Percentiles rank a stretch among this genome's conserved stretches.
These are phyloP conservation scores for cucumber (Cucumis sativus) DNA, from an alignment of 306 rosid species.

Conservation along the genomic window Cucumber_9930_V3 NC_026658.2:16497001-16497500, in stretches of 20 bases:
- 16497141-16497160: constrained; percentile 19
- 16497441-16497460: background rate
- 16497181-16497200: background rate
- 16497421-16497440: background rate
- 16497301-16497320: constrained; percentile 38
- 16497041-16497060: constrained; percentile 27
- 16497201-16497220: background rate
- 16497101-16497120: constrained; percentile 41
- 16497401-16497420: constrained; percentile 20
- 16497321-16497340: constrained; percentile 39
- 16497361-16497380: constrained; percentile 31
- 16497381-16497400: constrained; percentile 33
- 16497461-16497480: background rate
- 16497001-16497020: background rate
- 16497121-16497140: constrained; percentile 67
- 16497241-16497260: background rate
- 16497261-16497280: background rate
- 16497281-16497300: constrained; percentile 6
- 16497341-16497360: constrained; percentile 36
- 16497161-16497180: background rate
- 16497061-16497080: constrained; percentile 49
- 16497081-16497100: constrained; percentile 52
- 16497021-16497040: background rate
- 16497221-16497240: background rate
- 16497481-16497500: background rate